Base-by-base conservation (phyloP, 108 stramenopile species). In the Pseudonitzschia pungens region DNA sequence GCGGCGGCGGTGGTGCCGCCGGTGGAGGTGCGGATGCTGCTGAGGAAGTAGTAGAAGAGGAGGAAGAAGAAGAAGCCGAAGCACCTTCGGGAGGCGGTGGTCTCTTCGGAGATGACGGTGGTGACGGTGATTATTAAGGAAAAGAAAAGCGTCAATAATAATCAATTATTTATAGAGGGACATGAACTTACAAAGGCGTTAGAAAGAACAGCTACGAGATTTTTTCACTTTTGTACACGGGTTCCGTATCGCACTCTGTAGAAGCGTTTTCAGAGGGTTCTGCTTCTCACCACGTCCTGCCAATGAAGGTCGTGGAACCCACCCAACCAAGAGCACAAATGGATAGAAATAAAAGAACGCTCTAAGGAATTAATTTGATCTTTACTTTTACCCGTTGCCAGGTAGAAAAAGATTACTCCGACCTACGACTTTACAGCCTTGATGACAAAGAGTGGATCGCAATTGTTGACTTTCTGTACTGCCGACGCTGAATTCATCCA, bases 361-460 rank as follows among this genome's bases (percentile, higher is more conserved):
- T 36, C 6, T 36, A 36, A 36, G 36, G 2, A 5, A 36, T 36
- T 6, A 36, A 36, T 36, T 6, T 5, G 6, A 5, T 36, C 36
- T 6, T 6, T 2, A 36, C 45, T 48, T 10, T 11, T 2, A 8
- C 45, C 45, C 16, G 1, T 4, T 48, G 45, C 5, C 5, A 4
- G 45, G 1, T 18, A 4, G 14, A 11, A 48, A 48, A 2, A 11
- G 9, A 18, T 48, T 2, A 55, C 24, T 21, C 3, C 9, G 54
- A 2, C 26, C 26, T 55, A 62, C 29, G 21, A 7, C 28, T 90
- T 90, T 0, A 77, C 69, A 62, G 74, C 89, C 73, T 90, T 90
- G 32, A 90, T 85, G 31, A 86, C 89, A 77, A 86, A 90, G 83
- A 90, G 86, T 4, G 89, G 89, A 75, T 90, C 89, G 11, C 86